Conservation (phyloP, 1,284 basidiomycete species). For the Apiotrichum mycotoxinovorans region DNA sequence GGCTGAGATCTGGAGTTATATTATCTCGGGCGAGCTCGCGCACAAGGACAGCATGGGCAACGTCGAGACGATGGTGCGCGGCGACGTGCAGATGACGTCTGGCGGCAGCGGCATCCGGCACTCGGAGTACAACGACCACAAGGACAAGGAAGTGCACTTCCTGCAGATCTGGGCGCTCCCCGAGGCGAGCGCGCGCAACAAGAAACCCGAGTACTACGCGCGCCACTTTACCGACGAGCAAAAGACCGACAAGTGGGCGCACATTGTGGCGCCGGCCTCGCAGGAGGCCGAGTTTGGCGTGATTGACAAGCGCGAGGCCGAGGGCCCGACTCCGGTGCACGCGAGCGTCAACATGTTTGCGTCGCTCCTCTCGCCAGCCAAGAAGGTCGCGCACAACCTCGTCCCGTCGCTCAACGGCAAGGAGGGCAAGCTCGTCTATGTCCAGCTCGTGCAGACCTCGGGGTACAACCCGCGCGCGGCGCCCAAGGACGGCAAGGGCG, state of each 20-base stretch:
- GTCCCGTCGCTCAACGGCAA: slow-evolving; percentile 48
- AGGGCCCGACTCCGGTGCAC: slow-evolving; percentile 65
- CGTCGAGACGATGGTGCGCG: slow-evolving; percentile 77
- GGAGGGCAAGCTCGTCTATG: slow-evolving; percentile 45
- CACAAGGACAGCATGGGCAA: slow-evolving; percentile 83
- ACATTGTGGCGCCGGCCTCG: slow-evolving; percentile 67
- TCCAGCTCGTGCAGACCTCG: slow-evolving; percentile 61
- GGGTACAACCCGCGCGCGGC: slow-evolving; percentile 63
- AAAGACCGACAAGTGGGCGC: slow-evolving; percentile 66
- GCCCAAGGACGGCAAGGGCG: slow-evolving; percentile 24
- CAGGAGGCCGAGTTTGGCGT: slow-evolving; percentile 54
- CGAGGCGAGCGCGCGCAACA: slow-evolving; percentile 53
- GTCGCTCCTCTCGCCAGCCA: slow-evolving; percentile 60
- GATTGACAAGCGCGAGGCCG: slow-evolving; percentile 59
- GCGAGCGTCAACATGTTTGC: slow-evolving; percentile 55
- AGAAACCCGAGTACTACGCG: slow-evolving; percentile 75
- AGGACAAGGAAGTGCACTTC: slow-evolving; percentile 61
- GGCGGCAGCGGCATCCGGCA: slow-evolving; percentile 59
- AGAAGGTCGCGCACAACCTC: slow-evolving; percentile 57
- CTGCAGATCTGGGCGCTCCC: slow-evolving; percentile 78
- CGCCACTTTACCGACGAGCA: slow-evolving; percentile 78
- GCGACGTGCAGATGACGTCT: slow-evolving; percentile 85
- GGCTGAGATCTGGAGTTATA: slow-evolving; percentile 93
- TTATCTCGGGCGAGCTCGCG: slow-evolving; percentile 41
- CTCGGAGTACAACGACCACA: slow-evolving; percentile 66